Evolutionary conservation across 177 flowering plant genomes (phyloP).

Genomic region (Vitis hybrid): DNA sequence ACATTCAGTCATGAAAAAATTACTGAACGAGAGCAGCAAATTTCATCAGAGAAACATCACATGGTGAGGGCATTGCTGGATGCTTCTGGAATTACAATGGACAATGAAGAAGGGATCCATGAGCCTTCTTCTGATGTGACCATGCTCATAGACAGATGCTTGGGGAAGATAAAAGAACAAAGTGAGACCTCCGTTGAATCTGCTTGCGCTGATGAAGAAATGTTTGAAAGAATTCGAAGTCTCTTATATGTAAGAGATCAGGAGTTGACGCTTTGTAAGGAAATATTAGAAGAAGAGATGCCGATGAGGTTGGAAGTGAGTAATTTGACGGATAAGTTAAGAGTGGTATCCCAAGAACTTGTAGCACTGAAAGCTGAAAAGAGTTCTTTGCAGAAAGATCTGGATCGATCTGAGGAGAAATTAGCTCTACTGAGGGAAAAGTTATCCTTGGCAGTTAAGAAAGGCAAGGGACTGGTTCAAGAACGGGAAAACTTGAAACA

Average conservation of each 20-base stretch:
- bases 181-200: conserved; percentile 22
- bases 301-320: conserved; percentile 36
- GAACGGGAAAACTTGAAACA: conserved; percentile 75
- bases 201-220: conserved; percentile 33
- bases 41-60: conserved; percentile 53
- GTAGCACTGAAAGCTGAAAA: conserved; percentile 51
- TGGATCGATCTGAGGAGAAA: conserved; percentile 75
- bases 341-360: conserved; percentile 42
- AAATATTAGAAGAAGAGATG: conserved; percentile 65
- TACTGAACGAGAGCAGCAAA: conserved; percentile 36
- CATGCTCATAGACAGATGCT: conserved; percentile 47
- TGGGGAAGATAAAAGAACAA: conserved; percentile 54
- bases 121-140: conserved; percentile 22
- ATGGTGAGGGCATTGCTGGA: conserved; percentile 47
- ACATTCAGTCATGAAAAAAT: conserved; percentile 38
- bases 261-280: conserved; percentile 48
- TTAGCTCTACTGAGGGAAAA: conserved; percentile 74
- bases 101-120: conserved; percentile 25
- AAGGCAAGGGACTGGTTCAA: conserved; percentile 94
- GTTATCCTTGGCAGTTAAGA: conserved; percentile 93
- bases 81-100: conserved; percentile 45
- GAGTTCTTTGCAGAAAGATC: conserved; percentile 53
- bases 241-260: conserved; percentile 56
- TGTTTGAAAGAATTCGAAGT: conserved; percentile 49
- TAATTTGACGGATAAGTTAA: conserved; percentile 43